Evolutionary conservation across 2,329 filamentous ascomycete species (phyloP).

Genomic region (Fusarium verticillioides): DNA sequence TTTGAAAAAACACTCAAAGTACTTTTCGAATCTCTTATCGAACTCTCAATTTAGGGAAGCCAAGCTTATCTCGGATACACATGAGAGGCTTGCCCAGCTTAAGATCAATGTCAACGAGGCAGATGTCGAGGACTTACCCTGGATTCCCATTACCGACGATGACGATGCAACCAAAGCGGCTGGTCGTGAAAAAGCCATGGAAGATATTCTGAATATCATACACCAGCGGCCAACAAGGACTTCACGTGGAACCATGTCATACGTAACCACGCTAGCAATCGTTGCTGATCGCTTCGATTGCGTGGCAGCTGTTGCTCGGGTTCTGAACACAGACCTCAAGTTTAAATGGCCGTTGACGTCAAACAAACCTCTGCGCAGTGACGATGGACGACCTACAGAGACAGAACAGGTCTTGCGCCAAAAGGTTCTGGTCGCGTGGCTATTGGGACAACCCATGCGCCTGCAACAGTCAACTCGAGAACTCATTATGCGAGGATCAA

Average conservation of each 20-base stretch:
- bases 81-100: conserved; percentile 60
- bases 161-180: conserved; percentile 73
- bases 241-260: conserved; percentile 62
- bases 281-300: conserved; percentile 81
- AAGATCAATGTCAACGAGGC: conserved; percentile 62
- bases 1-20: conserved; percentile 72
- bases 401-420: conserved; percentile 75
- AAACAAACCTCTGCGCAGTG: conserved; percentile 50
- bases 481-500: conserved; percentile 73
- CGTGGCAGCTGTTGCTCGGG: conserved; percentile 63
- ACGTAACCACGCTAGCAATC: conserved; percentile 74
- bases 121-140: conserved; percentile 66
- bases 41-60: conserved; percentile 73
- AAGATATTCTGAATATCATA: conserved; percentile 74
- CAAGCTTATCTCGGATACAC: conserved; percentile 61
- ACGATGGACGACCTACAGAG: conserved; percentile 54
- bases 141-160: conserved; percentile 72
- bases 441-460: conserved; percentile 70
- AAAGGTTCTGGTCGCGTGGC: conserved; percentile 73
- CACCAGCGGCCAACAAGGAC: conserved; percentile 64
- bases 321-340: conserved; percentile 61
- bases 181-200: conserved; percentile 70
- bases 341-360: conserved; percentile 66
- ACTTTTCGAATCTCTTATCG: conserved; percentile 75
- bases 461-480: conserved; percentile 72